Percentiles rank a stretch among this genome's conserved stretches.
Evolutionary conservation across 192 early-diverging fungal genomes (phyloP).

Genomic region (Gonapodya sp.): DNA sequence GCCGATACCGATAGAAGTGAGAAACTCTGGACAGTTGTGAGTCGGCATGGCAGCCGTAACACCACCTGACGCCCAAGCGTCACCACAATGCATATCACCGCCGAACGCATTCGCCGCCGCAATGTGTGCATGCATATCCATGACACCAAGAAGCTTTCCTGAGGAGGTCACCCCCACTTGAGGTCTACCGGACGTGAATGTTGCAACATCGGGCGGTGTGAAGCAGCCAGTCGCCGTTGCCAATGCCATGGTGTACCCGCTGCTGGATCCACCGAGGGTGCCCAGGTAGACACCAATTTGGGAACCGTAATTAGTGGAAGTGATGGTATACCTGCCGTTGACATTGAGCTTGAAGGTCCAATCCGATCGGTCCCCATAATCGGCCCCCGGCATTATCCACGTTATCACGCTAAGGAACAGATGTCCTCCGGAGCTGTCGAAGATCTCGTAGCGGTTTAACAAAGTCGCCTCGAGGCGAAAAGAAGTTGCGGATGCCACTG

Average conservation of each 20-base stretch:
- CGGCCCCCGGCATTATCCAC: neutral
- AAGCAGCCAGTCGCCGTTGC: neutral
- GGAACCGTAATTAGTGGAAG: neutral
- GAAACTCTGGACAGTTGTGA: neutral
- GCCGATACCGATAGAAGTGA: neutral
- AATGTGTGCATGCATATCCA: neutral
- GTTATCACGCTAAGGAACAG: neutral
- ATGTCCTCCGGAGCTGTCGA: neutral
- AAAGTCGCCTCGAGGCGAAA: neutral
- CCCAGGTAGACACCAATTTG: neutral
- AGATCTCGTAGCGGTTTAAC: neutral
- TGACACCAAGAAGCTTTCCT: neutral
- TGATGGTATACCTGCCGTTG: neutral
- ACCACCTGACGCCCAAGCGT: neutral
- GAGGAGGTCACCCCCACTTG: neutral
- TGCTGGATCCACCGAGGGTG: neutral
- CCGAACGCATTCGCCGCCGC: neutral
- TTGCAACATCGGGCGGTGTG: neutral
- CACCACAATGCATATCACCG: neutral
- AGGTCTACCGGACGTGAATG: neutral
- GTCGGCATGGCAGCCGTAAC: neutral
- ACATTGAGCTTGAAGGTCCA: neutral
- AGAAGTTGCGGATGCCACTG: neutral
- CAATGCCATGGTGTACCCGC: neutral
- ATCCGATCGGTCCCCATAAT: neutral